Evolutionary conservation across 2,329 filamentous ascomycete genomes (phyloP), one percentile per base, ranked within the genome.

Genomic region (Fusarium scirpi): DNA sequence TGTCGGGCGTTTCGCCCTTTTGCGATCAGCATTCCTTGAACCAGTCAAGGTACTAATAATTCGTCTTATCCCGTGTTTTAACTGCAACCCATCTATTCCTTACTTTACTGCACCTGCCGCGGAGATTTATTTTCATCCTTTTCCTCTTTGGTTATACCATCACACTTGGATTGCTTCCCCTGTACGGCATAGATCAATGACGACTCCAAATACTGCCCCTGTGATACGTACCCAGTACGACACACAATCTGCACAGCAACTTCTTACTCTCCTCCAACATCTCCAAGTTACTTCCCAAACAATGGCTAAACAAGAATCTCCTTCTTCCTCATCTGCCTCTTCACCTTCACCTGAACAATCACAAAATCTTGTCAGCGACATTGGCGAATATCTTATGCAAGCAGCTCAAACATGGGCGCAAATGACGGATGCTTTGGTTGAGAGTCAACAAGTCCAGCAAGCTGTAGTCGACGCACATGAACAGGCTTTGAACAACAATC

Each of bases 301-400:
- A 27, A 72, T 70, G 69, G 48, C 69, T 32, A 72, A 62, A 13
- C 65, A 67, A 18, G 24, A 27, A n/a, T 27, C 49, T n/a, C 24
- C 47, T 24, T n/a, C 30, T 0, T 38, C 34, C 2, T 27, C 49
- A 2, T 25, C 47, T 9, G 32, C 30, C 1, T 38, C 34, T 38
- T 20, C 54, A 4, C 41, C 59, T 11, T 48, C 59, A 2, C n/a
- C 63, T 43, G 57, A 65, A 9, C 59, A 62, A n/a, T 41, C 52
- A 24, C 70, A 72, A 4, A 77, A 74, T 16, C 48, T 81, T 12
- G 72, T 80, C 45, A 66, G 62, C 30, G 77, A 80, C 24, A 74
- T 81, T 56, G 79, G 79, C n/a, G 79, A 80, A 18, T 80, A 80
- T 41, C 63, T 81, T 16, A 72, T 70, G 18, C 75, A 76, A 16